Conservation (phyloP, 2,329 filamentous ascomycete genomes). For the Myriangium duriaei region DNA sequence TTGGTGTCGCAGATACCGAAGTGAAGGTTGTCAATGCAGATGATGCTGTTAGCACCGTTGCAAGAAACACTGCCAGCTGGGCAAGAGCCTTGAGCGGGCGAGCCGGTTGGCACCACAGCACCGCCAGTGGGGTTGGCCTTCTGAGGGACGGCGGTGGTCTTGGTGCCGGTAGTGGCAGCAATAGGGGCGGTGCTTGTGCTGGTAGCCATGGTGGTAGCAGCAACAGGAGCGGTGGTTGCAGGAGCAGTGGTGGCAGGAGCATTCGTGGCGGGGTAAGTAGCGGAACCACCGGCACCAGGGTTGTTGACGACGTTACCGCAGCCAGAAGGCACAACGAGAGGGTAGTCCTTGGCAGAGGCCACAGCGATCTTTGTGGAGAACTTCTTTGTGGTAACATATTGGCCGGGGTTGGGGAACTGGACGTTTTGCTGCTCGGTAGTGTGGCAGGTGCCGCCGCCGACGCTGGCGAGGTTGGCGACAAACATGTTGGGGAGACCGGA, state of each 20-base stretch:
- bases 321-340: conserved; percentile 16
- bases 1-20: conserved; percentile 34
- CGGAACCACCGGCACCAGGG: conserved; percentile 3
- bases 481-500: conserved; percentile 61
- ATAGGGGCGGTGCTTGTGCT: conserved; percentile 9
- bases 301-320: conserved; percentile 1
- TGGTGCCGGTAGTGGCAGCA: conserved; percentile 5
- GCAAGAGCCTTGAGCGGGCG: conserved; percentile 13
- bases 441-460: conserved; percentile 36
- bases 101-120: conserved; percentile 6
- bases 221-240: conserved; percentile 1
- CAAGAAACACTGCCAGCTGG: conserved; percentile 22
- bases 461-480: conserved; percentile 50
- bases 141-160: conserved; percentile 8
- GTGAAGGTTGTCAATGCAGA: conserved; percentile 30
- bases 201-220: conserved; percentile 3
- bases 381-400: conserved; percentile 35
- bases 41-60: conserved; percentile 27
- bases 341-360: conserved; percentile 14
- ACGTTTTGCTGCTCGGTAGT: conserved; percentile 46
- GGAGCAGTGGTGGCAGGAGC: conserved; percentile 6
- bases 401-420: conserved; percentile 56
- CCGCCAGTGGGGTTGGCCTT: conserved; percentile 9
- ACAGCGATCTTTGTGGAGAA: conserved; percentile 10
- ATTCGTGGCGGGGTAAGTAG: conserved; percentile 4